Base-by-base conservation (phyloP, 495 filamentous ascomycete species). In the Penicillium subrubescens region DNA sequence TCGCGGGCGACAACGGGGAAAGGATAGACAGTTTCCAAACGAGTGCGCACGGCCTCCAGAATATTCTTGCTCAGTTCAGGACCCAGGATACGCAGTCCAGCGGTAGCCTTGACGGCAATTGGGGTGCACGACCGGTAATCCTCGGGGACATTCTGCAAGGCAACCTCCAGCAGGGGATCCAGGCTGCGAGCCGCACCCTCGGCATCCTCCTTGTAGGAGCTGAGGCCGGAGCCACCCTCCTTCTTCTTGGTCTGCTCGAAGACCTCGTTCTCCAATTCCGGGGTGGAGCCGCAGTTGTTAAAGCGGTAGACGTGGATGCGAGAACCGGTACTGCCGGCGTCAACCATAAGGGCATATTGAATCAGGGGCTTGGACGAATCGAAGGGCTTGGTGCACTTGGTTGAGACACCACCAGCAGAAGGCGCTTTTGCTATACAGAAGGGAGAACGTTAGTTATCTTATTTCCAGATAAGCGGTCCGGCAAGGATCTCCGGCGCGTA, bases 261-360 rank as follows among this genome's bases (percentile, higher is more conserved):
- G 23, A 89, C 83, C 73, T 99, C 95, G 69, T 87, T 81, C 73
- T 99, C 95, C 19, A 99, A 84, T 79, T 98, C 95, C n/a, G 95
- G 95, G 23, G 94, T 93, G 39, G 89, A 75, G 57, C 93, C 96
- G 80, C 95, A 99, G 82, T 98, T 99, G 82, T 97, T 99, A 86
- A 99, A 99, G 63, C 90, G 89, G 81, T 97, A 99, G 59, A 98
- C 94, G 79, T 99, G 95, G 72, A 99, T 97, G 59, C 95, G 91
- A 63, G 95, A 98, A 62, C 95, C 95, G 44, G 94, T 97, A 79
- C 94, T 97, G 60, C 95, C 95, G 41, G 95, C 95, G 82, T 99
- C 95, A 71, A 99, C 92, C 95, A 99, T 98, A 67, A 97, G 85
- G 61, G 92, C 95, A 83, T 97, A 98, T 72, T 99, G 95, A 63